Evolutionary conservation across 2,329 filamentous ascomycete species (phyloP), one percentile per base, ranked within the genome.

Genomic region (Mycocentrospora acerina): DNA sequence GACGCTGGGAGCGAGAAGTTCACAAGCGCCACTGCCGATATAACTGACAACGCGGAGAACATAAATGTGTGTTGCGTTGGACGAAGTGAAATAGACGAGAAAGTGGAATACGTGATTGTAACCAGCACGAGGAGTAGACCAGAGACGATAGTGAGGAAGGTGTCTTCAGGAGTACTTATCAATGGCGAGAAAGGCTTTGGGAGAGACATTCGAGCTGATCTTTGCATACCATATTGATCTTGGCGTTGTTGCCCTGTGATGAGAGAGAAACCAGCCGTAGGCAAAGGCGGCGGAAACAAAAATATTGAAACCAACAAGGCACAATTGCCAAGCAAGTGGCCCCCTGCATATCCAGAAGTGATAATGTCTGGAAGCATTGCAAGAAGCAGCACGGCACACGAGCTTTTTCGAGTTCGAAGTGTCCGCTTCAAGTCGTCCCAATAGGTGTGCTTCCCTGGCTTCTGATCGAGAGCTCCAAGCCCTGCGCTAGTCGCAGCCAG

Each of bases 201-300:
- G 14, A 66, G 40, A 15, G 60, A 58, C 1, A 57, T 50, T 18
- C 61, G 56, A 22, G 49, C 31, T 14, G 46, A 40, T 4, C 31
- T 39, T 40, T 55, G 52, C 16, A 42, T 48, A 19, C 46, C 51
- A 47, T 58, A 62, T 8, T 53, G 48, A 25, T 48, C 44, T 24
- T 57, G 46, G 16, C 37, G 41, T 30, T 60, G 53, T 10, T 35
- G 34, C 4, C 46, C 51, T 7, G 61, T 64, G 37, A 53, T 52
- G 24, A 66, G 30, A 10, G 59, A 58, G 56, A 56, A 64, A 12
- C 54, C 63, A 29, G 59, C 45, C 12, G 60, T 57, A 14, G 67
- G 65, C 24, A 78, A 69, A 19, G 76, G 73, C 12, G 73, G 73
- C n/a, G 72, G 73, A n/a, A 77, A 48, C 8, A 71, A 55, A 24